These are phyloP conservation scores for Hypholoma fasciculare DNA, from an alignment of 768 basidiomycete species.

Conservation along the genomic window DNA sequence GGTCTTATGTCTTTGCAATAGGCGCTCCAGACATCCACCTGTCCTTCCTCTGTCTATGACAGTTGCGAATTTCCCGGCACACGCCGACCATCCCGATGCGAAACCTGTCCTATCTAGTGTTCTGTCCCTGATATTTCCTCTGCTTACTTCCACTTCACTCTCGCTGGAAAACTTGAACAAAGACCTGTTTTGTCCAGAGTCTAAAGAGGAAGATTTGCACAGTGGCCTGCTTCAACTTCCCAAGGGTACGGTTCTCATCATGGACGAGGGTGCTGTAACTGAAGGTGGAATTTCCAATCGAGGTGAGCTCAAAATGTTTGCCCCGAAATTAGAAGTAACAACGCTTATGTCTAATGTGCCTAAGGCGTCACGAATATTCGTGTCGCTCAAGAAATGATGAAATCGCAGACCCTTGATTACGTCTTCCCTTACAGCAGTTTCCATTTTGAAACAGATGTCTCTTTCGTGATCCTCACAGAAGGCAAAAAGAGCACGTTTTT, in stretches of 20 bases:
- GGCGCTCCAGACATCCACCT: constrained; percentile 66
- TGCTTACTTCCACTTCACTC: constrained; percentile 54
- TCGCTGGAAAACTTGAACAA: constrained; percentile 65
- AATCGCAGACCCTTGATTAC: constrained; percentile 68
- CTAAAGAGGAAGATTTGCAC: constrained; percentile 69
- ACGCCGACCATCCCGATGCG: constrained; percentile 22
- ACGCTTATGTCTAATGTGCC: not conserved
- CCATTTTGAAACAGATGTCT: constrained; percentile 72
- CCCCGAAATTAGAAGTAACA: not conserved
- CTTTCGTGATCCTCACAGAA: constrained; percentile 59
- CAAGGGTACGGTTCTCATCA: constrained; percentile 52
- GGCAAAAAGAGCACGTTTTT: constrained; percentile 75
- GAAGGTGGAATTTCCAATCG: constrained; percentile 68
- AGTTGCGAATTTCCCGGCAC: constrained; percentile 60
- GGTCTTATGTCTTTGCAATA: constrained; percentile 24
- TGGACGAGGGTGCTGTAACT: constrained; percentile 66
- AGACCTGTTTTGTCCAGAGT: constrained; percentile 60
- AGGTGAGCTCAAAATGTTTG: constrained; percentile 25
- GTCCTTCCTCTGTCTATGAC: constrained; percentile 69
- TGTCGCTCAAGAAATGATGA: constrained; percentile 63
- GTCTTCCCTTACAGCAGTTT: constrained; percentile 76
- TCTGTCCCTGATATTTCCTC: constrained; percentile 60
- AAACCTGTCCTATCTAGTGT: constrained; percentile 53
- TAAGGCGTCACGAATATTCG: constrained; percentile 65
- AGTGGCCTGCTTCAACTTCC: constrained; percentile 77